phyloP scores from a whole-genome alignment of 1,284 basidiomycete species.

The Austropuccinia psidii region DNA sequence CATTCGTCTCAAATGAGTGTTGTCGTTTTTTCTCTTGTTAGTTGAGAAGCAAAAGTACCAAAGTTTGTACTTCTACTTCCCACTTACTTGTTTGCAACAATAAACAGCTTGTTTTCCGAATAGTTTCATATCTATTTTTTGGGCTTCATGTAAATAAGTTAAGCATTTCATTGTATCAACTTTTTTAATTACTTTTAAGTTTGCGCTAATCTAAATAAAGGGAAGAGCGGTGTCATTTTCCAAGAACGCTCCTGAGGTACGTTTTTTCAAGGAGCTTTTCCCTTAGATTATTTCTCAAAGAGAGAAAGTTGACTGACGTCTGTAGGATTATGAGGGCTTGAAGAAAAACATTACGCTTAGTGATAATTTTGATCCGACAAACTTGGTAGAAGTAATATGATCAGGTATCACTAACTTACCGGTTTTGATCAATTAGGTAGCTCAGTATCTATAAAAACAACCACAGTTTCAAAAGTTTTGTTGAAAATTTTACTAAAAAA shows the following conservation, averaged over 20 bases:
- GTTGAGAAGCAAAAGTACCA: too few relatives aligned
- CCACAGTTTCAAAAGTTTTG: neutral
- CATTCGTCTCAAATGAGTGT: too few relatives aligned
- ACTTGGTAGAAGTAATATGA: neutral
- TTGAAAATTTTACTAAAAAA: neutral
- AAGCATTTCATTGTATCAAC: constrained; percentile 22
- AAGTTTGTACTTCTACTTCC: too few relatives aligned
- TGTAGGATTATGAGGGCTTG: constrained; percentile 11
- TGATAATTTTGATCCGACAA: neutral
- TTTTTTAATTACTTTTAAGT: constrained; percentile 24
- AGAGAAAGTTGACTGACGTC: constrained; percentile 5
- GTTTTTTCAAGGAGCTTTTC: neutral
- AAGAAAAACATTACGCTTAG: neutral
- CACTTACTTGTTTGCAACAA: constrained; percentile 20
- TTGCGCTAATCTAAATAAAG: constrained; percentile 1
- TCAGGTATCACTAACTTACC: neutral
- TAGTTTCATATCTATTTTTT: constrained; percentile 29
- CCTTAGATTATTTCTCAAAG: neutral
- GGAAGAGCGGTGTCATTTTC: neutral
- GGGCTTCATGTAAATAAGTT: constrained; percentile 24
- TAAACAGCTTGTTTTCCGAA: constrained; percentile 30
- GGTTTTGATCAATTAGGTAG: constrained; percentile 23
- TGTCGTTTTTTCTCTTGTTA: too few relatives aligned
- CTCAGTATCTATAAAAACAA: neutral
- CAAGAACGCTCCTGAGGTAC: neutral